Evolutionary conservation across 2,329 filamentous ascomycete genomes (phyloP), one percentile per base, ranked within the genome.

Genomic region (Pseudocercospora pini-densiflorae): DNA sequence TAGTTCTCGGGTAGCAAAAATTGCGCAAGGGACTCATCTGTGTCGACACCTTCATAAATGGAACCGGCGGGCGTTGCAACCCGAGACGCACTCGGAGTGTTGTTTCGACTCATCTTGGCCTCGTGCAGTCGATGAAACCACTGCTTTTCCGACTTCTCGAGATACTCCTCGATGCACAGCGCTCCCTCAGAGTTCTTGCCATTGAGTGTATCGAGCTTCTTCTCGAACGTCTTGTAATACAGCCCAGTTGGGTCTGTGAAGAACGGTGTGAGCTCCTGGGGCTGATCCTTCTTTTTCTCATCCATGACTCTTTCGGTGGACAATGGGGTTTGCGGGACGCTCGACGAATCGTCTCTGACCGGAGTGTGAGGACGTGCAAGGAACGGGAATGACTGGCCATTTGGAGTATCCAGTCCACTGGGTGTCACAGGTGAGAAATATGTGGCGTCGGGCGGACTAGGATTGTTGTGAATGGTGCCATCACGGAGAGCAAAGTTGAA

Each of bases 211-310:
- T 87, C 83, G 1, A 90, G 81, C 72, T 82, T 86, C 75, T 84
- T 82, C 64, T 87, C 85, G 68, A 89, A 90, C 1, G 79, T 81
- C 66, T 81, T 81, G 69, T 86, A 88, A 75, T 88, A 90, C 68
- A 88, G 82, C 33, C 87, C 88, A 36, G 83, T 87, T 55, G 85
- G 84, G 73, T 90, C 89, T 5, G 86, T 90, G 78, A 91, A 91
- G 79, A 87, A 88, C 2, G 88, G 88, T 70, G 89, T 87, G 0
- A 90, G 86, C 63, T 89, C 88, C 73, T 90, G 88, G 16, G 90
- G 82, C 67, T 86, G 85, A 72, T 89, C 84, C 61, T 85, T 85
- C 74, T 88, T 88, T 73, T 88, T 88, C 65, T 87, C 86, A 19
- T 87, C 86, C 27, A 89, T 82, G 31, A 90, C 83, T 2, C 82